phyloP scores from a whole-genome alignment of 805 yeast genomes.

The Lachancea lanzarotensis region DNA sequence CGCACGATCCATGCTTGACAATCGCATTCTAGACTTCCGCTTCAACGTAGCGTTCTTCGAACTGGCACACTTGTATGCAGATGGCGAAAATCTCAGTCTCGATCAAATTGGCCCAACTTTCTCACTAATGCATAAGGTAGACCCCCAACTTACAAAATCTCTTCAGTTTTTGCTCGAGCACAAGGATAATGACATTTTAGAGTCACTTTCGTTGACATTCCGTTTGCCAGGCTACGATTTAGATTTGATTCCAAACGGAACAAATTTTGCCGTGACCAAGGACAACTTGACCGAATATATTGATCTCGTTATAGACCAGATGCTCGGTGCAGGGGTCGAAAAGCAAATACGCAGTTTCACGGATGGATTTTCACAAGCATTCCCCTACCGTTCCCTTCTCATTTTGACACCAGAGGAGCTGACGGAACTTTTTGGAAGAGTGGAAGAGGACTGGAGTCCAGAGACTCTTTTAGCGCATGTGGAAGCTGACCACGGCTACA shows the following conservation, averaged over 20 bases:
- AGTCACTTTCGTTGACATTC: slow-evolving; percentile 55
- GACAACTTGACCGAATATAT: slow-evolving; percentile 56
- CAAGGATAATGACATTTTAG: slow-evolving; percentile 26
- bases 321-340: slow-evolving; percentile 56
- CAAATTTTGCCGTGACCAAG: slow-evolving; percentile 40
- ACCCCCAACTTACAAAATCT: slow-evolving; percentile 52
- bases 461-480: slow-evolving; percentile 54
- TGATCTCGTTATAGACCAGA: slow-evolving; percentile 47
- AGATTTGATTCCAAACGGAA: slow-evolving; percentile 55
- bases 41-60: slow-evolving; percentile 68
- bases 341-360: slow-evolving; percentile 63
- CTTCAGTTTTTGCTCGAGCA: slow-evolving; percentile 44
- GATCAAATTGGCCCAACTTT: slow-evolving; percentile 21
- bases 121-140: slow-evolving; percentile 44
- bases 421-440: slow-evolving; percentile 63
- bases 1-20: slow-evolving; percentile 81
- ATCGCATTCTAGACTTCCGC: slow-evolving; percentile 77
- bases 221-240: slow-evolving; percentile 70
- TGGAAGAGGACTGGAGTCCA: slow-evolving; percentile 80
- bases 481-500: slow-evolving; percentile 87
- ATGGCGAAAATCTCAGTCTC: slow-evolving; percentile 4
- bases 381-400: slow-evolving; percentile 66
- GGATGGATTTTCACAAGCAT: slow-evolving; percentile 74
- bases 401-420: slow-evolving; percentile 74
- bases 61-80: slow-evolving; percentile 36